Conservation (phyloP, 2,329 filamentous ascomycete species). For the Gaeumannomyces tritici region DNA sequence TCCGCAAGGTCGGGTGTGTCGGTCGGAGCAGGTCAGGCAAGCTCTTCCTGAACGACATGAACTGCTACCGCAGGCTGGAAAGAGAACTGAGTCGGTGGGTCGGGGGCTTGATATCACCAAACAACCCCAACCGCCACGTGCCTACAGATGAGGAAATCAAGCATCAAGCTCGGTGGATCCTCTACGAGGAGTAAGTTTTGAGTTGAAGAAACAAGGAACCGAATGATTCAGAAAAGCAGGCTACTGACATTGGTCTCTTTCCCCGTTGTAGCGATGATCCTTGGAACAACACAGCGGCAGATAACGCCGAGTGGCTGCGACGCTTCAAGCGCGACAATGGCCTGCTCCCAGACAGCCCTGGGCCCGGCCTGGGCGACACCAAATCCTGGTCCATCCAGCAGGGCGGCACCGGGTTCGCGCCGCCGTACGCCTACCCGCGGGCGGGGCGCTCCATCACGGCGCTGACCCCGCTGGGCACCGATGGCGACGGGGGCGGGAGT, state of each 20-base stretch:
- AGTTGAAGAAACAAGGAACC: not conserved
- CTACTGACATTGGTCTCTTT: not conserved
- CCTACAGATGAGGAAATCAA: constrained; percentile 54
- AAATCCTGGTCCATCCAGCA: constrained; percentile 35
- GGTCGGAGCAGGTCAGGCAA: not conserved
- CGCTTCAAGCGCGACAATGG: constrained; percentile 51
- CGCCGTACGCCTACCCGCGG: constrained; percentile 36
- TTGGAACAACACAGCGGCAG: constrained; percentile 55
- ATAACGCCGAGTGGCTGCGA: constrained; percentile 54
- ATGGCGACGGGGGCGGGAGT: not conserved
- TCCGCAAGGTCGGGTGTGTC: constrained; percentile 8
- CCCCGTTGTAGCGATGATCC: constrained; percentile 41
- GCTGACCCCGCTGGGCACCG: constrained; percentile 6
- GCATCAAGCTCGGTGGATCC: constrained; percentile 52
- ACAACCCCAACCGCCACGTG: constrained; percentile 50
- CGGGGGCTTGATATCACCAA: constrained; percentile 41
- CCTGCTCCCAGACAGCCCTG: constrained; percentile 35
- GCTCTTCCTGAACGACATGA: constrained; percentile 48
- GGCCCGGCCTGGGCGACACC: constrained; percentile 37
- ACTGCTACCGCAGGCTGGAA: constrained; percentile 48
- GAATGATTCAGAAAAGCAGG: not conserved
- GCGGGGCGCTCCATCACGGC: constrained; percentile 13
- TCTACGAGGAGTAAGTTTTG: constrained; percentile 48
- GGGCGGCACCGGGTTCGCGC: constrained; percentile 45
- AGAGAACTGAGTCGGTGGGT: constrained; percentile 44